Evolutionary conservation across 192 early-diverging fungal species (phyloP).

Genomic region (Backusella tuberculispora): DNA sequence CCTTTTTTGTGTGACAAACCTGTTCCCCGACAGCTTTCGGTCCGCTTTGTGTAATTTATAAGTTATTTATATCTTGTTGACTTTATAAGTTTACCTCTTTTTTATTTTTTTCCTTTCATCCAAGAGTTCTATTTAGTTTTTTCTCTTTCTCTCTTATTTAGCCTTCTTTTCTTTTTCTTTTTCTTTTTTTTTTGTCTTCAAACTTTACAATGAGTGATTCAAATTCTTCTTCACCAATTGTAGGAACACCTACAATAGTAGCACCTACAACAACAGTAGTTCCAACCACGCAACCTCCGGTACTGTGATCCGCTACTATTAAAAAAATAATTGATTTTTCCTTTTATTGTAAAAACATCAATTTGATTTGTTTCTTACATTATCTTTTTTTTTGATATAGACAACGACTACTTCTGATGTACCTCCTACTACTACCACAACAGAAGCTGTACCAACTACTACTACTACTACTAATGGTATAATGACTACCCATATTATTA

Average conservation of each 20-base stretch:
- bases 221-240: no score
- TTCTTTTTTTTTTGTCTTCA: not conserved
- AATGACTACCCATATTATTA: not conserved
- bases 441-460: not conserved
- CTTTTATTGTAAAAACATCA: not conserved
- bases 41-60: not conserved
- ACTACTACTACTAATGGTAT: not conserved
- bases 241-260: no score
- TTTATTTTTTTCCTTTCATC: not conserved
- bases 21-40: not conserved
- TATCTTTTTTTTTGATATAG: not conserved
- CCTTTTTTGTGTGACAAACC: not conserved
- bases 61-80: slow-evolving; percentile 1
- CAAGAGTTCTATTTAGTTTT: not conserved
- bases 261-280: not conserved
- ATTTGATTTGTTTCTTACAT: no score
- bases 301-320: not conserved
- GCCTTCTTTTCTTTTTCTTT: not conserved
- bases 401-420: not conserved
- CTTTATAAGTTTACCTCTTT: not conserved
- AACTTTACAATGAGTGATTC: not conserved
- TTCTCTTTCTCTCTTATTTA: not conserved
- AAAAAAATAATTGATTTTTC: no score
- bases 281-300: not conserved
- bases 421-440: not conserved